Evolutionary conservation across 2,329 filamentous ascomycete species (phyloP).

Genomic region (Aspergillus fumigatiaffinis): DNA sequence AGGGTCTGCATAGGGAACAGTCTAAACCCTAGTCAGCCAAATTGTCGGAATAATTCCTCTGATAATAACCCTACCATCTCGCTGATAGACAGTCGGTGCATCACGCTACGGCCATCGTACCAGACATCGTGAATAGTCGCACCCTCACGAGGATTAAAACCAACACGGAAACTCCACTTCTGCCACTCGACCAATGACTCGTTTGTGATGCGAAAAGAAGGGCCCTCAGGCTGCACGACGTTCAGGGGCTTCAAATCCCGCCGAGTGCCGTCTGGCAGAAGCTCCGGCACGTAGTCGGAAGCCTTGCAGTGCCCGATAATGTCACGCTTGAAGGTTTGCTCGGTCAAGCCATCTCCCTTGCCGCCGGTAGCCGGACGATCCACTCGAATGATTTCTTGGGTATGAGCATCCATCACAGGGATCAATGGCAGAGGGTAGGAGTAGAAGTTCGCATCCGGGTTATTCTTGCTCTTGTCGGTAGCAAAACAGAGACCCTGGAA

Average conservation of each 20-base stretch:
- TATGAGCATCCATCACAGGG: conserved; percentile 56
- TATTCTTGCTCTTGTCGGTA: conserved; percentile 35
- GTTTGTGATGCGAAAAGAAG: conserved; percentile 54
- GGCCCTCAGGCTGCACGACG: conserved; percentile 66
- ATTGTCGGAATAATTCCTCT: neutral
- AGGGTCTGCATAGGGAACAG: conserved; percentile 63
- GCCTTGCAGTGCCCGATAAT: conserved; percentile 51
- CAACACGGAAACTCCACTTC: conserved; percentile 66
- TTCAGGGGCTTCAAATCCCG: conserved; percentile 65
- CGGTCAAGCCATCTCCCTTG: conserved; percentile 46
- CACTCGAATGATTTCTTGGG: conserved; percentile 53
- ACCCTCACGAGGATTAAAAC: conserved; percentile 58
- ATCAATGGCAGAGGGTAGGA: conserved; percentile 52
- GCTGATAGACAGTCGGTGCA: conserved; percentile 63
- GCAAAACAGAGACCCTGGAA: conserved; percentile 54
- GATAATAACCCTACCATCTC: conserved; percentile 56
- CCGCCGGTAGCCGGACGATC: conserved; percentile 55
- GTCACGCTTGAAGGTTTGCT: conserved; percentile 41
- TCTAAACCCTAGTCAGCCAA: conserved; percentile 14
- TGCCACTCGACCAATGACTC: conserved; percentile 53
- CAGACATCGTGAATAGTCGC: conserved; percentile 66
- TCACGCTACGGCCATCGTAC: conserved; percentile 62
- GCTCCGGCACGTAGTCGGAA: conserved; percentile 50
- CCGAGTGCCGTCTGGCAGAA: conserved; percentile 44
- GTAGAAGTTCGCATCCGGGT: conserved; percentile 60